phyloP scores from a whole-genome alignment of 352 stramenopile genomes.

The Globisporangium radiosum region DNA sequence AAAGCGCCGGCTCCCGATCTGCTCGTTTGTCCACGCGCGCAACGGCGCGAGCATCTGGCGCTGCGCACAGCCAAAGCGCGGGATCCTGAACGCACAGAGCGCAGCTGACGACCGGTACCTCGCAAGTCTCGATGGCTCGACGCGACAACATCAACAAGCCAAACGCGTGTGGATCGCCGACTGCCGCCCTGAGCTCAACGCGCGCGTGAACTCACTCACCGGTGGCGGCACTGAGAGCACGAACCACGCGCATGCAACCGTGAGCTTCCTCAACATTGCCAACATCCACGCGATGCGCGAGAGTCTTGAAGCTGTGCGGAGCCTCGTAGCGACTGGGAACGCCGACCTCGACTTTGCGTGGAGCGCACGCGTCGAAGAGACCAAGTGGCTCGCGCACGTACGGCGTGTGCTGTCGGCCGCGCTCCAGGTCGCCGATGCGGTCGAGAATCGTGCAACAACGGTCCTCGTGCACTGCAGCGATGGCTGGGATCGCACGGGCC shows the following conservation, averaged over 20 bases:
- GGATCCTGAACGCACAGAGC: constrained; percentile 75
- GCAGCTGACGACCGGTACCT: constrained; percentile 71
- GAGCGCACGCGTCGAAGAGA: constrained; percentile 65
- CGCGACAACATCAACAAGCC: constrained; percentile 5
- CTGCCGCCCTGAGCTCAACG: constrained; percentile 86
- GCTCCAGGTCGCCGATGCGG: constrained; percentile 49
- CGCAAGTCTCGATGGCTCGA: constrained; percentile 24
- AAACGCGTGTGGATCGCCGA: constrained; percentile 84
- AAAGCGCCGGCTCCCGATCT: constrained; percentile 77
- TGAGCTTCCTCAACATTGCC: constrained; percentile 88
- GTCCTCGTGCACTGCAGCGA: constrained; percentile 90
- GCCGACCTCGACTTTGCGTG: constrained; percentile 56
- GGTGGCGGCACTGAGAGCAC: constrained; percentile 87
- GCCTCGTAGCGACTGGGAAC: constrained; percentile 32
- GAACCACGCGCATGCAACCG: constrained; percentile 55
- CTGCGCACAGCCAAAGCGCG: constrained; percentile 81
- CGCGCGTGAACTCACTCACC: constrained; percentile 85
- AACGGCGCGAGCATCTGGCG: constrained; percentile 77
- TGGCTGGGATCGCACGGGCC: constrained; percentile 88
- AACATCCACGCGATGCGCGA: constrained; percentile 94
- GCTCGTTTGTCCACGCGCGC: constrained; percentile 64
- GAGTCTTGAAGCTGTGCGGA: constrained; percentile 62
- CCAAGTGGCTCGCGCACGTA: constrained; percentile 75
- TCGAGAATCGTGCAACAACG: constrained; percentile 63
- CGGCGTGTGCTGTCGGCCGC: constrained; percentile 63